These are phyloP conservation scores for Aquilaria agallochum DNA, from an alignment of 441 rosid genomes.

Conservation along the genomic window DNA sequence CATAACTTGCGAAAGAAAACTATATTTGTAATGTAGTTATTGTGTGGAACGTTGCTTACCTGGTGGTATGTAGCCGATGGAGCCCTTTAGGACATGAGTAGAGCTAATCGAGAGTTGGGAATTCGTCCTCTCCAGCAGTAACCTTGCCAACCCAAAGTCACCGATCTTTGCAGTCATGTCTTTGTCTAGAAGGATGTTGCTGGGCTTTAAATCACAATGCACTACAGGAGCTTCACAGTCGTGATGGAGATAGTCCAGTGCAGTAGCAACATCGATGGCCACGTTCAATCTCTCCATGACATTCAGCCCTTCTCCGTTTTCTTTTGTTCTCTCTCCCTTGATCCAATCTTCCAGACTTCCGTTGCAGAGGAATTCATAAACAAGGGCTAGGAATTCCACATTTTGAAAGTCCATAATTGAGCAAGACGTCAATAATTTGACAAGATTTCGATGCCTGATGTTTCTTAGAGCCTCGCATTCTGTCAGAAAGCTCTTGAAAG, in stretches of 20 bases:
- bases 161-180: constrained; percentile 50
- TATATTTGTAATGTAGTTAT: no score
- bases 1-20: no score
- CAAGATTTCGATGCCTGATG: constrained; percentile 48
- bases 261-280: constrained; percentile 39
- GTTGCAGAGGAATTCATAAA: constrained; percentile 41
- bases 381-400: constrained; percentile 44
- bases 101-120: constrained; percentile 32
- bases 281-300: constrained; percentile 39
- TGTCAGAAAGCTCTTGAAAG: constrained; percentile 39
- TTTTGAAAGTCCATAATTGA: constrained; percentile 40
- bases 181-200: constrained; percentile 40
- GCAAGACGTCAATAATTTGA: constrained; percentile 54
- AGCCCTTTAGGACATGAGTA: constrained; percentile 36
- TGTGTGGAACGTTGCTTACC: constrained; percentile 20
- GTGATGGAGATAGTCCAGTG: constrained; percentile 56
- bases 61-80: constrained; percentile 57
- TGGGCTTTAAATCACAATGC: constrained; percentile 60
- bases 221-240: constrained; percentile 37
- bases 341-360: constrained; percentile 53
- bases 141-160: constrained; percentile 49
- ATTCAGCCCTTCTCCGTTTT: constrained; percentile 29
- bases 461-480: constrained; percentile 50
- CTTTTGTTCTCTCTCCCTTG: constrained; percentile 22
- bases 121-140: constrained; percentile 12